Conservation (phyloP, 106 monocot genomes). For the Chionographis japonica region DNA sequence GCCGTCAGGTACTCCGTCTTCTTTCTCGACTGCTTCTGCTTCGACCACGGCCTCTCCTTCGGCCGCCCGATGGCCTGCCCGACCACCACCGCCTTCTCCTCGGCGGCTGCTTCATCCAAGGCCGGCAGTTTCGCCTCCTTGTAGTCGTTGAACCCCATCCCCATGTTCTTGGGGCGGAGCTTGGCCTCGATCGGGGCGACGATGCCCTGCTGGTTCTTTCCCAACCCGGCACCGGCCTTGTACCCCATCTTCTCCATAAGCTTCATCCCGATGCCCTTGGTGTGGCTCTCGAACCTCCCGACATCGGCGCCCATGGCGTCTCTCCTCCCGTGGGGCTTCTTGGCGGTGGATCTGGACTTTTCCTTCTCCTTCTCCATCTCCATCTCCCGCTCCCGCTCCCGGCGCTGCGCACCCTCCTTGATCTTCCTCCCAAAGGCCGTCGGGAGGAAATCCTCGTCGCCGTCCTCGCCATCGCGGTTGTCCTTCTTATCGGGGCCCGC, state of each 20-base stretch:
- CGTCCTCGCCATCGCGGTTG: slow-evolving; percentile 22
- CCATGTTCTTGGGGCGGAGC: slow-evolving; percentile 72
- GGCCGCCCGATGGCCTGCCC: neutral
- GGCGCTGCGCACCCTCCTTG: slow-evolving; percentile 48
- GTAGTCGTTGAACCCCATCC: slow-evolving; percentile 88
- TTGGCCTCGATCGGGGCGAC: slow-evolving; percentile 55
- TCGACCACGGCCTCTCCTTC: slow-evolving; percentile 76
- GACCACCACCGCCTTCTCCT: slow-evolving; percentile 14
- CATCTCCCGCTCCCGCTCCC: slow-evolving; percentile 25
- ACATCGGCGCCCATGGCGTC: slow-evolving; percentile 6
- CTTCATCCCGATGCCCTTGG: slow-evolving; percentile 59
- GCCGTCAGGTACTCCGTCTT: slow-evolving; percentile 60
- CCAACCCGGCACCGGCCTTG: slow-evolving; percentile 63
- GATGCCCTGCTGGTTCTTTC: slow-evolving; percentile 83
- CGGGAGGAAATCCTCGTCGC: slow-evolving; percentile 44
- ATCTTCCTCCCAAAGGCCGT: slow-evolving; percentile 67
- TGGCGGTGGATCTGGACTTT: slow-evolving; percentile 8
- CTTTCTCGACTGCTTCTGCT: slow-evolving; percentile 65
- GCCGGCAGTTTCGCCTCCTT: slow-evolving; percentile 66
- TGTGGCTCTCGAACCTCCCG: slow-evolving; percentile 53
- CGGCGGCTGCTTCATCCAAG: slow-evolving; percentile 25
- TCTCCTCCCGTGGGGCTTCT: slow-evolving; percentile 11
- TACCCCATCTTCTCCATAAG: slow-evolving; percentile 88
- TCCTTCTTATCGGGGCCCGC: slow-evolving; percentile 3
- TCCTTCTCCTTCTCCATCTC: slow-evolving; percentile 28